phyloP scores from a whole-genome alignment of 768 basidiomycete genomes.

The Porphyrellus cyaneotinctus region DNA sequence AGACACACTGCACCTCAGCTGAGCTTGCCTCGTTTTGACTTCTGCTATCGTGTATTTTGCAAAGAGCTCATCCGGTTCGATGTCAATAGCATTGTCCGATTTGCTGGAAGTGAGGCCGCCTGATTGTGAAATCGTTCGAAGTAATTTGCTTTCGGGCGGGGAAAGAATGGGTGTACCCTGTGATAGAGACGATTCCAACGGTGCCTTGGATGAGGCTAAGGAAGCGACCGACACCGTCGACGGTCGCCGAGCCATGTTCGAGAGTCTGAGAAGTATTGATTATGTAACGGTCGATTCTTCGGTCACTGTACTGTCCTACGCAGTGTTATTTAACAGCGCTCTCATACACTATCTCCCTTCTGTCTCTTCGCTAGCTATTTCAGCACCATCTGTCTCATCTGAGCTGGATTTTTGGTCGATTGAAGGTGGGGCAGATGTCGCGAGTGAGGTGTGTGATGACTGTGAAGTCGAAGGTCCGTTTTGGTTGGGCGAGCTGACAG shows the following conservation, averaged over 20 bases:
- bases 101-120: conserved; percentile 10
- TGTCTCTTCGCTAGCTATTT: conserved; percentile 13
- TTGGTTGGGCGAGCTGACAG: conserved; percentile 28
- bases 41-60: conserved; percentile 65
- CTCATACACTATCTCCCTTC: conserved; percentile 23
- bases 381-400: conserved; percentile 19
- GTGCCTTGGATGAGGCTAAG: conserved; percentile 17
- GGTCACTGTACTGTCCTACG: conserved; percentile 3
- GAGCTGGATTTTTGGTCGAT: conserved; percentile 28
- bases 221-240: conserved; percentile 33
- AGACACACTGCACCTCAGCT: conserved; percentile 50
- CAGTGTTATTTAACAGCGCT: conserved; percentile 6
- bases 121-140: conserved; percentile 9
- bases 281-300: conserved; percentile 19
- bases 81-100: conserved; percentile 19
- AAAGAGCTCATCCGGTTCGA: conserved; percentile 75
- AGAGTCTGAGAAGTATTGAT: not conserved
- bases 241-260: conserved; percentile 38
- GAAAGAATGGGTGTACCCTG: conserved; percentile 5
- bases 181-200: conserved; percentile 8
- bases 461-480: conserved; percentile 29
- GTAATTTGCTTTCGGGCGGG: conserved; percentile 6
- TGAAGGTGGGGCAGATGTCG: conserved; percentile 32
- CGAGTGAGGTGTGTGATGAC: conserved; percentile 23
- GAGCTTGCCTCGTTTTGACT: conserved; percentile 62